phyloP scores from a whole-genome alignment of 306 rosid species.

The Cajanus cajan region DNA sequence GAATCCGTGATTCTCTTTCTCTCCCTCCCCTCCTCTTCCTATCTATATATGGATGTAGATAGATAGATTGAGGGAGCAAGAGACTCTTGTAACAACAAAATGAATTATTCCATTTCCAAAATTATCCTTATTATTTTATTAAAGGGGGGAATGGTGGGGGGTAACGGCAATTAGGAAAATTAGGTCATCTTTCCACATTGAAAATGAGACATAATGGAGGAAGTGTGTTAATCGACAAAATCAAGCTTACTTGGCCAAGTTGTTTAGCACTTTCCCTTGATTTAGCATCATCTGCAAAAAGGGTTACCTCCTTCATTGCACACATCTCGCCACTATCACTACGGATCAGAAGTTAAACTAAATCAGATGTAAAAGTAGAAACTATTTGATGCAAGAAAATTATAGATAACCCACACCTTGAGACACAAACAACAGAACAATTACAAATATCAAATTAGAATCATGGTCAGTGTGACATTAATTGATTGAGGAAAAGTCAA shows the following conservation, averaged over 20 bases:
- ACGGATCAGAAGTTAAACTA: slow-evolving; percentile 30
- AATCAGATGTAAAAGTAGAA: slow-evolving; percentile 31
- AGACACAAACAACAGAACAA: background rate
- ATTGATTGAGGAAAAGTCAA: background rate
- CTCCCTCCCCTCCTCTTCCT: too few relatives aligned
- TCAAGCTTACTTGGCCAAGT: slow-evolving; percentile 61
- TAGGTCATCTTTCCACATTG: background rate
- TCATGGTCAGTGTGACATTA: background rate
- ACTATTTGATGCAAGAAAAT: background rate
- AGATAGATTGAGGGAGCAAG: background rate
- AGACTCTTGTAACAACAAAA: background rate
- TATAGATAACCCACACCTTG: slow-evolving; percentile 1
- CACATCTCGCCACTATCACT: slow-evolving; percentile 91
- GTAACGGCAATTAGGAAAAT: background rate
- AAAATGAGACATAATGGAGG: background rate
- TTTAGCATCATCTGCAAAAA: slow-evolving; percentile 78
- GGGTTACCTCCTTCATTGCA: slow-evolving; percentile 89
- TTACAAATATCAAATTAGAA: background rate
- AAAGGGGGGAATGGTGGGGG: background rate
- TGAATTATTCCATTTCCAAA: background rate
- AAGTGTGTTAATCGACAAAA: background rate
- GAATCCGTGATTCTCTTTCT: background rate
- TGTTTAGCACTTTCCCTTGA: slow-evolving; percentile 81
- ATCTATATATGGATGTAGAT: background rate
- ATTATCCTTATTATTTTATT: background rate